Base-by-base conservation (phyloP, 352 stramenopile genomes). In the Globisporangium cederbergense region DNA sequence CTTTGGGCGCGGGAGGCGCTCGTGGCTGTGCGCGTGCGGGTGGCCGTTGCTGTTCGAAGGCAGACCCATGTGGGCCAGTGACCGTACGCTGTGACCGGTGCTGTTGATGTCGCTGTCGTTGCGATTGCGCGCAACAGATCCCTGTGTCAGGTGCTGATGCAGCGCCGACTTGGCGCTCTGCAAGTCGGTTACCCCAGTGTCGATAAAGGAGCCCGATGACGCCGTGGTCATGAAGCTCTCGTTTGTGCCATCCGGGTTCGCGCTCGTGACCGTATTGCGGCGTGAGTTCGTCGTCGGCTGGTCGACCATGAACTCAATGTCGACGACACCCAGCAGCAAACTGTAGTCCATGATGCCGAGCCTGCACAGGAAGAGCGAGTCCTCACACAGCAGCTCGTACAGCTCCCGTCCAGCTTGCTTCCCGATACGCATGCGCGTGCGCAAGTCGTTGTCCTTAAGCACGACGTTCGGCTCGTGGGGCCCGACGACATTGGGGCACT, bases 321-420 rank as follows among this genome's bases (percentile, higher is more conserved):
- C 83, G 58, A 88, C 82, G 25, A 96, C 83, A 8, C 89, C 89
- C 1, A 97, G 71, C n/a, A 97, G 67, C 18, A 97, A 63, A 58
- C 83, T 95, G 72, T 97, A 97, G 65, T 97, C 90, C 90, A 97
- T 97, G 62, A 97, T 96, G 4, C 88, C 88, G 1, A 89, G 65
- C 9, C 80, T 59, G 52, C 79, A 84, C 2, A 97, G 64, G 55
- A 97, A 95, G 0, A 84, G 49, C 36, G 83, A 91, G 68, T 97
- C 89, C 11, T 88, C 75, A 0, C 77, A 71, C 45, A 97, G 55
- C 36, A 90, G 73, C 30, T 90, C 77, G 55, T 81, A 93, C 16
- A 95, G 49, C 43, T 79, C 68, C 10, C 78, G 73, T 8, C 85
- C 85, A 66, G 79, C 75, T 3, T 82, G 67, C 0, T 56, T 67